A percentile compares a stretch with the other conserved stretches of the same genome.
These are phyloP conservation scores for Venturia pyrina DNA, from an alignment of 2,329 filamentous ascomycete genomes.

Conservation along the genomic window DNA sequence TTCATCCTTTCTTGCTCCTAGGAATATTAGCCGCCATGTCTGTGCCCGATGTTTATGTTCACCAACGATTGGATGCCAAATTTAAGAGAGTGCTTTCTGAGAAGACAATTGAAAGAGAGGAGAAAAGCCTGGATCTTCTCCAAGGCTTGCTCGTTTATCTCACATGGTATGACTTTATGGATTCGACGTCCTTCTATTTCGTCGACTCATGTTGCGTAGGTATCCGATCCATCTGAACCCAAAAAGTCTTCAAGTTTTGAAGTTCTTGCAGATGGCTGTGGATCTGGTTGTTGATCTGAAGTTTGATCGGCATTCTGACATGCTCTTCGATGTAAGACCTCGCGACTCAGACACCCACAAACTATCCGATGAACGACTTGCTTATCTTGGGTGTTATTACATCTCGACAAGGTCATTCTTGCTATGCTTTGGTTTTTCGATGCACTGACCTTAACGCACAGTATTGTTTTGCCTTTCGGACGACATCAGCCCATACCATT, in stretches of 20 bases:
- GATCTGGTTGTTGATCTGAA: not conserved
- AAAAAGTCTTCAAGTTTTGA: not conserved
- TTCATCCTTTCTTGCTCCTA: not conserved
- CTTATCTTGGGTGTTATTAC: not conserved
- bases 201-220: not conserved
- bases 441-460: not conserved
- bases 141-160: conserved; percentile 8
- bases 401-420: not conserved
- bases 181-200: no score
- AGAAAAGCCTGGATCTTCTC: conserved; percentile 2
- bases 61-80: not conserved
- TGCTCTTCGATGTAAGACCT: not conserved
- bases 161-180: not conserved
- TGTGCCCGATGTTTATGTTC: not conserved
- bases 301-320: not conserved
- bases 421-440: not conserved
- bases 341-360: not conserved
- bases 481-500: not conserved
- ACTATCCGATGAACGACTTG: not conserved
- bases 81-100: not conserved
- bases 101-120: not conserved
- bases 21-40: conserved; percentile 6
- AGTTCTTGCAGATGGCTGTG: not conserved
- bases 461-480: not conserved
- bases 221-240: conserved; percentile 5